Conservation (phyloP, 2,329 filamentous ascomycete species). For the Metarhizium brunneum region DNA sequence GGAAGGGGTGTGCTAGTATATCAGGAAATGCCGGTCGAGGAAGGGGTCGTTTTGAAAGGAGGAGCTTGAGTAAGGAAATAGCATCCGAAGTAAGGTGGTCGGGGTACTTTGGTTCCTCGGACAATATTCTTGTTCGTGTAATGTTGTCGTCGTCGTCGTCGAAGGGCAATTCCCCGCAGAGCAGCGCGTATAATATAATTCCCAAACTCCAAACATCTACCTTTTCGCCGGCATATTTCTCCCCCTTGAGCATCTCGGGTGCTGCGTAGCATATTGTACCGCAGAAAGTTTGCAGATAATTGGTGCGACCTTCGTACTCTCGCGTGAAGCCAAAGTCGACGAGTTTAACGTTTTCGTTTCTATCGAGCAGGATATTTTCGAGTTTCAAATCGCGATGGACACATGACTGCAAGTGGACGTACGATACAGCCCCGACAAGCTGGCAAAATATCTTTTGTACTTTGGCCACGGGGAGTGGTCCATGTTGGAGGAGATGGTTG, state of each 20-base stretch:
- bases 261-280: conserved; percentile 97
- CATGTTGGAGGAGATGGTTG: conserved; percentile 85
- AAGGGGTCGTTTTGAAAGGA: conserved; percentile 88
- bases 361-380: conserved; percentile 85
- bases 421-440: conserved; percentile 86
- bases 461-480: conserved; percentile 72
- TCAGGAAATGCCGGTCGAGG: conserved; percentile 74
- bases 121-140: conserved; percentile 77
- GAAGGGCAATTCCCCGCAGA: conserved; percentile 83
- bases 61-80: conserved; percentile 61
- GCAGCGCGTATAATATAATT: conserved; percentile 72
- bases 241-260: conserved; percentile 95
- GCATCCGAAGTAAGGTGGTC: conserved; percentile 72
- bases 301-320: conserved; percentile 92
- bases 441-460: conserved; percentile 95
- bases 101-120: conserved; percentile 77
- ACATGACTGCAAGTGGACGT: conserved; percentile 90
- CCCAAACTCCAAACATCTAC: conserved; percentile 93
- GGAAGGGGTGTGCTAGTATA: conserved; percentile 79
- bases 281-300: conserved; percentile 94
- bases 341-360: conserved; percentile 92
- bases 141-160: conserved; percentile 90
- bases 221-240: conserved; percentile 96
- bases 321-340: conserved; percentile 97
- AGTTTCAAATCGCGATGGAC: conserved; percentile 95